Percentiles rank a stretch among this genome's conserved stretches.
phyloP scores from a whole-genome alignment of 805 yeast species.

The Candida easanensis region DNA sequence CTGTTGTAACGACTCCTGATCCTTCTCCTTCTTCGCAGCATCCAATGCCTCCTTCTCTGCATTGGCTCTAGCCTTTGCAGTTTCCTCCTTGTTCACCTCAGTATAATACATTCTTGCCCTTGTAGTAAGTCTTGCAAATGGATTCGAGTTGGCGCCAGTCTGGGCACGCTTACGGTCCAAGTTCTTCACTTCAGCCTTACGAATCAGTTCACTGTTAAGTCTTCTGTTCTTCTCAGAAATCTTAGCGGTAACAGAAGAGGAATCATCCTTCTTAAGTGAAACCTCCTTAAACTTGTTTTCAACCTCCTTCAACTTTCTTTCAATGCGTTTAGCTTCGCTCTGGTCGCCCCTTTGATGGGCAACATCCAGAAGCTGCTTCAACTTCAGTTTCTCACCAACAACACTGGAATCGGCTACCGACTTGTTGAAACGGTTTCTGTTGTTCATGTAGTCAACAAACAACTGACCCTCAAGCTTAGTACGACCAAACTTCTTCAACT shows the following conservation, averaged over 20 bases:
- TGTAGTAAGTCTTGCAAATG: slow-evolving; percentile 87
- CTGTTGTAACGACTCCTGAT: slow-evolving; percentile 42
- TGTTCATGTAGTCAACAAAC: slow-evolving; percentile 73
- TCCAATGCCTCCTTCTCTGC: slow-evolving; percentile 45
- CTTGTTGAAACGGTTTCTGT: slow-evolving; percentile 62
- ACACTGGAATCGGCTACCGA: slow-evolving; percentile 65
- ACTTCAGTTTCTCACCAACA: slow-evolving; percentile 67
- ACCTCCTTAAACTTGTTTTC: slow-evolving; percentile 33
- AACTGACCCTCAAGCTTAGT: slow-evolving; percentile 69
- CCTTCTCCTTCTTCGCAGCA: slow-evolving; percentile 41
- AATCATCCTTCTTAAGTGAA: slow-evolving; percentile 33
- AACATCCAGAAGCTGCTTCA: slow-evolving; percentile 71
- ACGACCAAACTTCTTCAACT: slow-evolving; percentile 59
- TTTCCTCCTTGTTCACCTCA: slow-evolving; percentile 50
- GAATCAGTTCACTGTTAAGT: slow-evolving; percentile 70
- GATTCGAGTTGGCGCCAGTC: slow-evolving; percentile 56
- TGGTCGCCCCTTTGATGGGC: slow-evolving; percentile 53
- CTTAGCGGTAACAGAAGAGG: slow-evolving; percentile 32
- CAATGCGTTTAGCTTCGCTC: slow-evolving; percentile 39
- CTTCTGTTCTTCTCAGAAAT: slow-evolving; percentile 64
- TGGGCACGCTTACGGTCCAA: slow-evolving; percentile 49
- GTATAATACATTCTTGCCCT: slow-evolving; percentile 79
- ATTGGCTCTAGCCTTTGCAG: slow-evolving; percentile 55
- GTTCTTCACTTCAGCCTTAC: slow-evolving; percentile 73
- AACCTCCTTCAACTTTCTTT: slow-evolving; percentile 33